Evolutionary conservation across 2,329 filamentous ascomycete species (phyloP).

Genomic region (Alternaria novae-zelandiae): DNA sequence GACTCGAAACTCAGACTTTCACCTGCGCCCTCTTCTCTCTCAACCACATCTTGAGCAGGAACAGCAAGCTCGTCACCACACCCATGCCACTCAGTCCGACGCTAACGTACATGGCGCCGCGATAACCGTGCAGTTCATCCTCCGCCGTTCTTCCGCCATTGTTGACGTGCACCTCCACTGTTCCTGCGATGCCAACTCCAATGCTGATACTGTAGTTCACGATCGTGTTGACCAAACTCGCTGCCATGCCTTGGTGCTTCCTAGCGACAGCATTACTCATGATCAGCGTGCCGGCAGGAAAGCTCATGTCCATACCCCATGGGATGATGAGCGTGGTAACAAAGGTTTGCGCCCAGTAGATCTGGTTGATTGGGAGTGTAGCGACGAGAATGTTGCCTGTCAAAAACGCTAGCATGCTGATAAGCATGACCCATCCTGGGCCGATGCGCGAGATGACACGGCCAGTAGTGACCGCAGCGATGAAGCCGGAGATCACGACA

Average conservation of each 20-base stretch:
- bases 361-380: slow-evolving; percentile 49
- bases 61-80: slow-evolving; percentile 30
- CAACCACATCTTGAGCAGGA: slow-evolving; percentile 28
- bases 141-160: slow-evolving; percentile 32
- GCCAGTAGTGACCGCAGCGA: slow-evolving; percentile 43
- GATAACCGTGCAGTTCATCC: slow-evolving; percentile 47
- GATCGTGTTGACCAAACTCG: slow-evolving; percentile 49
- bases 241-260: slow-evolving; percentile 52
- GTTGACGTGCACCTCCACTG: slow-evolving; percentile 50
- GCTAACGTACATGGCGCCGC: slow-evolving; percentile 49
- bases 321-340: slow-evolving; percentile 40
- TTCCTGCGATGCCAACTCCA: slow-evolving; percentile 52
- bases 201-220: slow-evolving; percentile 54
- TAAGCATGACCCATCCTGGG: slow-evolving; percentile 41
- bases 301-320: slow-evolving; percentile 53
- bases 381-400: slow-evolving; percentile 50
- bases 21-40: neutral
- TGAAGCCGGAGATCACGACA: slow-evolving; percentile 35
- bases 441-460: slow-evolving; percentile 37
- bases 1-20: neutral
- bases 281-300: slow-evolving; percentile 51
- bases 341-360: slow-evolving; percentile 53
- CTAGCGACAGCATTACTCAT: slow-evolving; percentile 47
- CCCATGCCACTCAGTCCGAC: slow-evolving; percentile 45
- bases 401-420: slow-evolving; percentile 39